These are phyloP conservation scores for Emmonsia crescens DNA, from an alignment of 2,329 filamentous ascomycete genomes.

Conservation along the genomic window DNA sequence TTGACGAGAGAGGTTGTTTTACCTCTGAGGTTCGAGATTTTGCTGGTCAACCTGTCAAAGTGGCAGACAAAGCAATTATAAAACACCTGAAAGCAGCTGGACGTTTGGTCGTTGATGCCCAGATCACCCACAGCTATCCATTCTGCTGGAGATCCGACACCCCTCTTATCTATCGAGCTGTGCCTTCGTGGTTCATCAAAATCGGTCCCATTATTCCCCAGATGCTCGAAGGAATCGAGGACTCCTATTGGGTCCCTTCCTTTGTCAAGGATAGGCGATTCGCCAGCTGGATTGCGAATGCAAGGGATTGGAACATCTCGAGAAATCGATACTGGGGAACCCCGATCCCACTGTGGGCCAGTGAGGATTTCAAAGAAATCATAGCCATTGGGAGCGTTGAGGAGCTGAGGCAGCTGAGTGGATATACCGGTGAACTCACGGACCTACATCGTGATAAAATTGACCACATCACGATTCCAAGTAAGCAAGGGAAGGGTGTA, in stretches of 20 bases:
- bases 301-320: slow-evolving; percentile 91
- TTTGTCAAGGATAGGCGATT: slow-evolving; percentile 90
- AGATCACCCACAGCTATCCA: slow-evolving; percentile 82
- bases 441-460: slow-evolving; percentile 90
- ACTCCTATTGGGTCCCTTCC: slow-evolving; percentile 81
- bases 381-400: slow-evolving; percentile 76
- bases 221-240: slow-evolving; percentile 83
- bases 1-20: slow-evolving; percentile 75
- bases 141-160: slow-evolving; percentile 95
- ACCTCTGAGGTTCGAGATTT: slow-evolving; percentile 69
- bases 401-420: slow-evolving; percentile 75
- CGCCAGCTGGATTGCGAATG: slow-evolving; percentile 80
- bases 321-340: slow-evolving; percentile 94
- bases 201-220: slow-evolving; percentile 72
- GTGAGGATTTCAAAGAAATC: slow-evolving; percentile 75
- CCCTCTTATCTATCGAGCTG: slow-evolving; percentile 81
- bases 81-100: slow-evolving; percentile 71
- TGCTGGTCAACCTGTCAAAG: slow-evolving; percentile 78
- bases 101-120: slow-evolving; percentile 70
- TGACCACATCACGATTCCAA: slow-evolving; percentile 88
- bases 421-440: slow-evolving; percentile 69
- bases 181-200: slow-evolving; percentile 91
- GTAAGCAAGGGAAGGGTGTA: slow-evolving; percentile 73
- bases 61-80: slow-evolving; percentile 85
- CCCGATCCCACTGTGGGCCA: slow-evolving; percentile 83